A percentile compares a stretch with the other conserved stretches of the same genome.
These are phyloP conservation scores for Chimonanthus salicifolius DNA, from an alignment of 164 flowering plant genomes.

Conservation along the genomic window DNA sequence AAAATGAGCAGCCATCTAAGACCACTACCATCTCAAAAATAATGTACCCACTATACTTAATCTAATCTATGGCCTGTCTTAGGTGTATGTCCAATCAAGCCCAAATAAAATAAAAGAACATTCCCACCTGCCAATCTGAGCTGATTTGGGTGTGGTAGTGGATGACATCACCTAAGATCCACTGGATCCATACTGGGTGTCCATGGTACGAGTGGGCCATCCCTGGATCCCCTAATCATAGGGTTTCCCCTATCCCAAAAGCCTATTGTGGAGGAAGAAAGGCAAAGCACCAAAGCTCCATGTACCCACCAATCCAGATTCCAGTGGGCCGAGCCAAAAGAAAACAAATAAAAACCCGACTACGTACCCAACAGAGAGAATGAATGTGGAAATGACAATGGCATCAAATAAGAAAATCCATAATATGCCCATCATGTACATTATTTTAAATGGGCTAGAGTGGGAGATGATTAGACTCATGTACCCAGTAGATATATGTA, in stretches of 20 bases:
- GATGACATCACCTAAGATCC: constrained; percentile 1
- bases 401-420: not conserved
- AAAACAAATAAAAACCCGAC: not conserved
- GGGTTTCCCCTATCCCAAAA: constrained; percentile 5
- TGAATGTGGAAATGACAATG: not conserved
- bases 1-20: not conserved
- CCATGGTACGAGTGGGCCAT: constrained; percentile 7
- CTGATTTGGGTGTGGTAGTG: not conserved
- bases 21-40: not conserved
- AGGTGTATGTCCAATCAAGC: not conserved
- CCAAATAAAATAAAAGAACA: not conserved
- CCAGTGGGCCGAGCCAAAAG: not conserved
- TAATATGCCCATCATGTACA: not conserved
- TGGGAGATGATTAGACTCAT: constrained; percentile 23
- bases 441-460: not conserved
- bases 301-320: not conserved
- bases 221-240: constrained; percentile 5
- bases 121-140: not conserved
- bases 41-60: not conserved
- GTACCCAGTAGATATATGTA: constrained; percentile 5
- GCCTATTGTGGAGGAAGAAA: constrained; percentile 15
- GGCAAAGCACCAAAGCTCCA: constrained; percentile 1
- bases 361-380: not conserved
- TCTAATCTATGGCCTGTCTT: not conserved
- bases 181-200: not conserved